These are phyloP conservation scores for Rhynchosporium secalis DNA, from an alignment of 2,329 filamentous ascomycete genomes.

Conservation along the genomic window DNA sequence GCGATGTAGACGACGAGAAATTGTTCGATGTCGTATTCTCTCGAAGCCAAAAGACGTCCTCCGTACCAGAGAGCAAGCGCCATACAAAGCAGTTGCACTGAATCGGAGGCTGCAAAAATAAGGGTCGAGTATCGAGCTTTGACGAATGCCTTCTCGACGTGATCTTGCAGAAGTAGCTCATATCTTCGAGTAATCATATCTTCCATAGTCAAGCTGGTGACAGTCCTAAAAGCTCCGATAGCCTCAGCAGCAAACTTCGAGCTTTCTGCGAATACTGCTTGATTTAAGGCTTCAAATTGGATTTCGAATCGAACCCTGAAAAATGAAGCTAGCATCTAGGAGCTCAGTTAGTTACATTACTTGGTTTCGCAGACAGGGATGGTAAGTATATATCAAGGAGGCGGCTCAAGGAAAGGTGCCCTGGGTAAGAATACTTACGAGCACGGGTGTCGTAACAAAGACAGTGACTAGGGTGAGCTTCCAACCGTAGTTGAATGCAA, in stretches of 20 bases:
- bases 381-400: no score
- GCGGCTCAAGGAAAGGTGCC: no score
- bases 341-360: no score
- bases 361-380: no score
- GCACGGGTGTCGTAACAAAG: slow-evolving; percentile 56
- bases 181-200: slow-evolving; percentile 55
- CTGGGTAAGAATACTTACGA: slow-evolving; percentile 29
- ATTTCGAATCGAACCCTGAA: slow-evolving; percentile 53
- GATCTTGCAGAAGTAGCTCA: slow-evolving; percentile 46
- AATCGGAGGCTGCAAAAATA: slow-evolving; percentile 55
- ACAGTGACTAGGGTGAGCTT: slow-evolving; percentile 69
- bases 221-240: slow-evolving; percentile 49
- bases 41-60: slow-evolving; percentile 46
- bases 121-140: slow-evolving; percentile 51
- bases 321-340: not conserved
- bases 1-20: slow-evolving; percentile 58
- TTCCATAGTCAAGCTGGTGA: slow-evolving; percentile 54
- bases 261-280: slow-evolving; percentile 58
- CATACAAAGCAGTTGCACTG: slow-evolving; percentile 56
- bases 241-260: slow-evolving; percentile 64
- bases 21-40: slow-evolving; percentile 45
- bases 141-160: slow-evolving; percentile 49
- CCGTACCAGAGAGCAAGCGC: slow-evolving; percentile 58
- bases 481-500: slow-evolving; percentile 74
- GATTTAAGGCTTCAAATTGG: slow-evolving; percentile 58